Evolutionary conservation across 2,329 filamentous ascomycete species (phyloP).

Genomic region (Botrytis medusae): DNA sequence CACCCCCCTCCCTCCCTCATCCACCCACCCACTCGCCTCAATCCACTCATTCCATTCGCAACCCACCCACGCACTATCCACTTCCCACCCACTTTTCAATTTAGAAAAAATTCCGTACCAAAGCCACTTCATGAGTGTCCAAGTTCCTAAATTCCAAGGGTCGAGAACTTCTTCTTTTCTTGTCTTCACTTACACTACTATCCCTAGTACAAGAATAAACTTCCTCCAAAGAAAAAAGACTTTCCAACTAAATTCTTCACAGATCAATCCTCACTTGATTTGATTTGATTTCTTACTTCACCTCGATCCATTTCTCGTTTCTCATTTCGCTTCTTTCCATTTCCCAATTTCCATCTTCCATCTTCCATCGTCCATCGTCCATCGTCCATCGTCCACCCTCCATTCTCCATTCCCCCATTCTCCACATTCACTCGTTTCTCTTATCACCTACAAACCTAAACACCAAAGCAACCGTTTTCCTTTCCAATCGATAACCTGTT

Average conservation of each 20-base stretch:
- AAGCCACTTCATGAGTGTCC: not conserved
- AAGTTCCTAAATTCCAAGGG: constrained; percentile 1
- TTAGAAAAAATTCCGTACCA: not conserved
- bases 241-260: not conserved
- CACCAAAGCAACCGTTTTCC: not conserved
- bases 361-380: not conserved
- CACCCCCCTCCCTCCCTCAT: too few species aligned
- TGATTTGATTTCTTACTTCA: not conserved
- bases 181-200: not conserved
- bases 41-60: not conserved
- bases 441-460: not conserved
- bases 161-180: not conserved
- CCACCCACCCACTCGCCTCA: not conserved
- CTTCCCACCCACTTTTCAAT: not conserved
- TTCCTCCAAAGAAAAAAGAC: not conserved
- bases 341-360: not conserved
- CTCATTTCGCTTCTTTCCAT: too few species aligned
- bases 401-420: not conserved
- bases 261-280: not conserved
- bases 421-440: constrained; percentile 16
- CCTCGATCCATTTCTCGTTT: not conserved
- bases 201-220: not conserved
- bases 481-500: not conserved
- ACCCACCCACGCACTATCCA: not conserved
- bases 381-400: not conserved